Conservation (phyloP, 2,329 filamentous ascomycete genomes). For the Trichoderma atrobrunneum region DNA sequence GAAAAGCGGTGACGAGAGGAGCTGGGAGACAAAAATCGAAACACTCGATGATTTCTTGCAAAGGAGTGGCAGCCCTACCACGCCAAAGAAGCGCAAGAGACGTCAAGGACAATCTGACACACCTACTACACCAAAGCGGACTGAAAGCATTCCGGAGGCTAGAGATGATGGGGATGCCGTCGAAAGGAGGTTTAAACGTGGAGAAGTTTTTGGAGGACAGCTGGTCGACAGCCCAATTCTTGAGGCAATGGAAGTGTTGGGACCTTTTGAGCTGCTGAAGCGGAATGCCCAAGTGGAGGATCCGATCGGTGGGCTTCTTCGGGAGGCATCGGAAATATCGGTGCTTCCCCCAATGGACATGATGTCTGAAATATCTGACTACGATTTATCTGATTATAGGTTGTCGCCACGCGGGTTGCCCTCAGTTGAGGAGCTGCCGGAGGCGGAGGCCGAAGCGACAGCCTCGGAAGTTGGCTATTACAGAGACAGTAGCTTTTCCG, state of each 20-base stretch:
- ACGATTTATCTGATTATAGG: slow-evolving; percentile 39
- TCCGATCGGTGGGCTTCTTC: slow-evolving; percentile 30
- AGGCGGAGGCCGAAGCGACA: slow-evolving; percentile 40
- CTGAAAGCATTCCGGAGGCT: slow-evolving; percentile 24
- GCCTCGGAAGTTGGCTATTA: slow-evolving; percentile 19
- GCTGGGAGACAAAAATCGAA: slow-evolving; percentile 16
- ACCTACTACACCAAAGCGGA: slow-evolving; percentile 7
- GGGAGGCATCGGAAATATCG: slow-evolving; percentile 29
- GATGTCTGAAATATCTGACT: slow-evolving; percentile 15
- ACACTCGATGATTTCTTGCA: slow-evolving; percentile 14
- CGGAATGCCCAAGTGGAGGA: slow-evolving; percentile 33
- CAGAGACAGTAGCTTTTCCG: slow-evolving; percentile 32
- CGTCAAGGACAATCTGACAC: neutral
- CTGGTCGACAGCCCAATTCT: slow-evolving; percentile 40
- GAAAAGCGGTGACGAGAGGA: slow-evolving; percentile 43
- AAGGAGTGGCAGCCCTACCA: neutral
- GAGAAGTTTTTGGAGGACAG: slow-evolving; percentile 28
- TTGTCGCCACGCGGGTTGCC: slow-evolving; percentile 45
- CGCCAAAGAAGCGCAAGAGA: neutral
- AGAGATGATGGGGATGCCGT: slow-evolving; percentile 21
- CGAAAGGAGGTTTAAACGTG: slow-evolving; percentile 28
- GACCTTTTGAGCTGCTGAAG: slow-evolving; percentile 30
- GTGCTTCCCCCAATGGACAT: slow-evolving; percentile 16
- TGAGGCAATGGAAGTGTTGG: slow-evolving; percentile 21
- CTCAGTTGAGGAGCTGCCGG: slow-evolving; percentile 50